Conservation (phyloP, 805 yeast species). For the Yarrowia sp. region DNA sequence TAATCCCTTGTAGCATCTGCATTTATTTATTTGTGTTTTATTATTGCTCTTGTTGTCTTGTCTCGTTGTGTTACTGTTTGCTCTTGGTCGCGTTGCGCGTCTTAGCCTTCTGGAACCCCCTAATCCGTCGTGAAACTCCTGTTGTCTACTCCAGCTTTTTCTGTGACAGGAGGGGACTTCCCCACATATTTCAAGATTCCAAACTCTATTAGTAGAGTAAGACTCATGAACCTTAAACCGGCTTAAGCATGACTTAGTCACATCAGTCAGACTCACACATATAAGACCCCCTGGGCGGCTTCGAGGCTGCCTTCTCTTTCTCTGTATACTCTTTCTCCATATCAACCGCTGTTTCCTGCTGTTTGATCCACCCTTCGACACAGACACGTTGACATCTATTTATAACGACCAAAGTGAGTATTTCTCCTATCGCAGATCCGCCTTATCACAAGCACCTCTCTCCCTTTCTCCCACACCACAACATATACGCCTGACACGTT, state of each 20-base stretch:
- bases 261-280: neutral
- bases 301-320: neutral
- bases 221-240: conserved; percentile 2
- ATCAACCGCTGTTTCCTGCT: neutral
- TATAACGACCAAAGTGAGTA: conserved; percentile 13
- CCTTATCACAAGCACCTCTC: neutral
- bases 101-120: neutral
- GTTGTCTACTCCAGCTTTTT: neutral
- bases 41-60: neutral
- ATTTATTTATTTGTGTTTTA: neutral
- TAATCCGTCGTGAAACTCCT: neutral
- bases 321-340: no score
- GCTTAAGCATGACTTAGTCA: neutral
- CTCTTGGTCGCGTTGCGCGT: neutral
- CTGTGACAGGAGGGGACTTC: neutral
- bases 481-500: neutral
- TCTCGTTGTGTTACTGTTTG: neutral
- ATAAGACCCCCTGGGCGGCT: neutral
- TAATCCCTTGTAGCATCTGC: conserved; percentile 4
- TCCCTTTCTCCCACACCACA: neutral
- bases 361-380: neutral
- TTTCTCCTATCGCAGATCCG: no score
- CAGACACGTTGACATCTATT: neutral
- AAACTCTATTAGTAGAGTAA: neutral
- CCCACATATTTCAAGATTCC: conserved; percentile 1